These are phyloP conservation scores for Leishmania tropica DNA, from an alignment of 208 protist species.

Conservation along the genomic window DNA sequence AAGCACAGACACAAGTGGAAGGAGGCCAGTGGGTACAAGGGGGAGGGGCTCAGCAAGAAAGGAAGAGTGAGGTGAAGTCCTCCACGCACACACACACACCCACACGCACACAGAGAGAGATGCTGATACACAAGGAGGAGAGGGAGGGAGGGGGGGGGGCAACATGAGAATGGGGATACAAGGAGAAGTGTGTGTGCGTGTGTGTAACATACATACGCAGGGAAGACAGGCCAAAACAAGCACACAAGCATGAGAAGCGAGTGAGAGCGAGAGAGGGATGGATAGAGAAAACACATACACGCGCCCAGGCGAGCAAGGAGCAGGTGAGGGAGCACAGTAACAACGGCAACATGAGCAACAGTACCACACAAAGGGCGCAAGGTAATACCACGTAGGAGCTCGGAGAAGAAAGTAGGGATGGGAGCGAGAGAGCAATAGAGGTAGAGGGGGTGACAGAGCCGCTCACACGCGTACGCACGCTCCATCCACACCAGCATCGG, in stretches of 20 bases:
- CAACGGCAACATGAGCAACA: background rate
- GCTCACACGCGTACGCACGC: background rate
- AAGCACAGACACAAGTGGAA: background rate
- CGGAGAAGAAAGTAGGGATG: background rate
- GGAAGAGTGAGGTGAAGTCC: background rate
- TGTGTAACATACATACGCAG: background rate
- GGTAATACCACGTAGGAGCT: background rate
- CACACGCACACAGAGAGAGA: background rate
- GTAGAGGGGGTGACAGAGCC: background rate
- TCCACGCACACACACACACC: background rate
- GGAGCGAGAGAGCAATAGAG: background rate
- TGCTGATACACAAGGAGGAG: too few relatives aligned
- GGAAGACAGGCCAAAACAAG: background rate
- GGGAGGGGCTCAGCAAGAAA: background rate
- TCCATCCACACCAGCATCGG: background rate
- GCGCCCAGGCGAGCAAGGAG: background rate
- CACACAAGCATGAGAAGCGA: background rate
- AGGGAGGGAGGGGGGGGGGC: background rate
- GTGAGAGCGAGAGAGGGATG: background rate
- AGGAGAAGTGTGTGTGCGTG: background rate
- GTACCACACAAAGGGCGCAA: background rate
- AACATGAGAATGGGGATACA: background rate
- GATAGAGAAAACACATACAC: too few relatives aligned
- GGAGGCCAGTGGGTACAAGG: background rate
- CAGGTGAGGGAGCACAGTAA: conserved; percentile 2